phyloP scores from a whole-genome alignment of 2,329 filamentous ascomycete genomes.

The Ophiostoma montium region DNA sequence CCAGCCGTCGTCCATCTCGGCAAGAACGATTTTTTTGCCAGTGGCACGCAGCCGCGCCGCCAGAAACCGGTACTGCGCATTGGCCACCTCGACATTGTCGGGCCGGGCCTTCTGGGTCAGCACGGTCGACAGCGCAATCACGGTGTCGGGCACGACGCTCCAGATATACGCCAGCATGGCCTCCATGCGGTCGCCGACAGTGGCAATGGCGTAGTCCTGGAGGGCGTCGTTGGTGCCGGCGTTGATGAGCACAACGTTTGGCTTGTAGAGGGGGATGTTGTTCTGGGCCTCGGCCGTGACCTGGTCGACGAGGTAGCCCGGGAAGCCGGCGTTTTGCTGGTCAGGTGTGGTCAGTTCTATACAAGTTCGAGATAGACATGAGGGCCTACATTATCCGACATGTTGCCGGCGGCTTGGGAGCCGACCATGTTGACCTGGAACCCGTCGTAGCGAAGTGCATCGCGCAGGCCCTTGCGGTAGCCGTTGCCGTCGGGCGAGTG shows the following conservation, averaged over 20 bases:
- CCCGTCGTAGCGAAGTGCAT: conserved; percentile 1
- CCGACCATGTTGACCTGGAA: conserved; percentile 10
- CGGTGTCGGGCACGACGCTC: conserved; percentile 9
- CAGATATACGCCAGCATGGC: conserved; percentile 14
- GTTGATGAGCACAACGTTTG: conserved; percentile 15
- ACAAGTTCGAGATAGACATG: neutral
- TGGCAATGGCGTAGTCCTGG: conserved; percentile 5
- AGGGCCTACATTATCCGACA: conserved; percentile 6
- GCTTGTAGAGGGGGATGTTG: conserved; percentile 3
- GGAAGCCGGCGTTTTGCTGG: conserved; percentile 3
- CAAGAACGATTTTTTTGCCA: conserved; percentile 9
- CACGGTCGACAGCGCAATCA: conserved; percentile 15
- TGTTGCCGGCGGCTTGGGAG: conserved; percentile 2
- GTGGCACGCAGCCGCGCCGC: conserved; percentile 1
- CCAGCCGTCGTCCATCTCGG: conserved; percentile 14
- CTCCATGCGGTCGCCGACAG: conserved; percentile 11
- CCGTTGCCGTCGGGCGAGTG: conserved; percentile 18
- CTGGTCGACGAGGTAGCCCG: conserved; percentile 7
- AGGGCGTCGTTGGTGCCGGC: conserved; percentile 15
- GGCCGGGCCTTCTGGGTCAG: conserved; percentile 12
- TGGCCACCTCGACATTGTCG: conserved; percentile 12
- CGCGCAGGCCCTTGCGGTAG: conserved; percentile 8
- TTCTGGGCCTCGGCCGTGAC: neutral
- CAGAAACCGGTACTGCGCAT: conserved; percentile 10
- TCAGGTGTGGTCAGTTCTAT: neutral